Evolutionary conservation across 1,139 yeast genomes (phyloP).

Genomic region (Geotrichum histeridarum): DNA sequence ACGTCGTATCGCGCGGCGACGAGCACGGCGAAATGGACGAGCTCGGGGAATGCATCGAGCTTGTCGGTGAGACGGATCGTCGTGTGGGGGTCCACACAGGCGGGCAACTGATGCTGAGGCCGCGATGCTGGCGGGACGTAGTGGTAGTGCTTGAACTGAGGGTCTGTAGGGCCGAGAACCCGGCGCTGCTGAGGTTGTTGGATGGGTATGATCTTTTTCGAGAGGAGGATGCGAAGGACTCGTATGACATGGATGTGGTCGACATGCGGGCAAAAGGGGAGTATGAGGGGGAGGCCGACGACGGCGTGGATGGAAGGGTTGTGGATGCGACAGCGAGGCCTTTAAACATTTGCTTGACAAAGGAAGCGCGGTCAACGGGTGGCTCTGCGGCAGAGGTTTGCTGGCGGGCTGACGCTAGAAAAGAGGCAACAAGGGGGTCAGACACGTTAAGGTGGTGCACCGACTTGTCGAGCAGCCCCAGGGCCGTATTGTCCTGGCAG

Average conservation of each 20-base stretch:
- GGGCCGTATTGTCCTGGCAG: not conserved
- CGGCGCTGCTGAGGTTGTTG: not conserved
- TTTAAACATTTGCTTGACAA: not conserved
- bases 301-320: not conserved
- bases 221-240: conserved; percentile 1
- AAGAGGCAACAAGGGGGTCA: not conserved
- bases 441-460: not conserved
- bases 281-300: not conserved
- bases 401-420: not conserved
- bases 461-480: not conserved
- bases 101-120: not conserved
- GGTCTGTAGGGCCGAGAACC: not conserved
- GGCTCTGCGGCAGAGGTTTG: not conserved
- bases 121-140: not conserved
- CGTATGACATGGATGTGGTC: not conserved
- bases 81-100: not conserved
- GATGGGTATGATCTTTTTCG: conserved; percentile 3
- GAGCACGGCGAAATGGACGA: not conserved
- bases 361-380: not conserved
- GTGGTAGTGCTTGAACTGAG: not conserved
- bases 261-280: not conserved
- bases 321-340: not conserved
- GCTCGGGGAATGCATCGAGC: not conserved
- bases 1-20: not conserved
- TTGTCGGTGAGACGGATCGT: not conserved